Base-by-base conservation (phyloP, 352 stramenopile genomes). In the Globisporangium irregulare region DNA sequence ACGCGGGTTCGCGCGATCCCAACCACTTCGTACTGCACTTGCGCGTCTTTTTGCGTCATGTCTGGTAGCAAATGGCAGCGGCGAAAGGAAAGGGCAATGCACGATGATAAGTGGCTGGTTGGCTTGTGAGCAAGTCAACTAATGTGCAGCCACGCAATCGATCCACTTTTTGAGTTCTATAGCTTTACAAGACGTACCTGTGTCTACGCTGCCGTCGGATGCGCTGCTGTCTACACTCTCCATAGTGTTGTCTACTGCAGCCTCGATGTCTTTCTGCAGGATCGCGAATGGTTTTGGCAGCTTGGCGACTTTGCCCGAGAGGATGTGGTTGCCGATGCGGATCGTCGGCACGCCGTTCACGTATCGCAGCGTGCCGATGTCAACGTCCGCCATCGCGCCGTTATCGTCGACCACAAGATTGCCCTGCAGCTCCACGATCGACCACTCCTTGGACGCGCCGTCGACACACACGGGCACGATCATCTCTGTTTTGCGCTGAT, bases 251-350 rank as follows among this genome's bases (percentile, higher is more conserved):
- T 22, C 59, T 1, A 56, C 50, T 14, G 14, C 55, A 41, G 22
- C 59, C 10, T 14, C 59, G 18, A 41, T 14, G 10, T 81, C 58
- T 62, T 90, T 92, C 50, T 86, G 73, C 68, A 96, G 70, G 29
- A 96, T 85, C 15, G 89, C 89, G 51, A 95, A 89, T 1, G 86
- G 82, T 38, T 90, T 93, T 62, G 79, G 68, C 55, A 96, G 74
- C 67, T 84, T 87, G 18, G 70, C 68, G 57, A 91, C 69, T 62
- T 92, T 94, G 34, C 89, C 89, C 20, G 80, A 51, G 34, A 96
- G 76, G 32, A 95, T 78, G 72, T 96, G 89, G 71, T 91, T 94
- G 55, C 89, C 89, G 57, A 96, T 91, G 41, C 86, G 83, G 68
- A 96, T 70, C 65, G 86, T 94, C 3, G 89, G 82, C 38, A 87